Conservation (phyloP, 1,284 basidiomycete genomes). For the Heterobasidion parviporum region DNA sequence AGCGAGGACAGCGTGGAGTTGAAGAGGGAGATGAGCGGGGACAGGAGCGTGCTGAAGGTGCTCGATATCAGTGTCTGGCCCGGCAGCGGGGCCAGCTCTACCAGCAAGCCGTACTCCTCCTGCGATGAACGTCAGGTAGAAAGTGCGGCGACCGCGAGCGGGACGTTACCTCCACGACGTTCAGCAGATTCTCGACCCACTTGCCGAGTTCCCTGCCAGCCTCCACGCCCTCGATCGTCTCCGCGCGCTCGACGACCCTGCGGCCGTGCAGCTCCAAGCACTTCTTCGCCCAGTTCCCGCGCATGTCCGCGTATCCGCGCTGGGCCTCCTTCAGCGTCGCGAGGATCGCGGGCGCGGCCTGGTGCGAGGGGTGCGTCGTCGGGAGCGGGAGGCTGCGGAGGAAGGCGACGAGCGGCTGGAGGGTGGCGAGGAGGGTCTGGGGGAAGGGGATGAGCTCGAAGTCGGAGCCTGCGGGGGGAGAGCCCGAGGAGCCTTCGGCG, state of each 20-base stretch:
- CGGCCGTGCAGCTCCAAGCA: constrained; percentile 65
- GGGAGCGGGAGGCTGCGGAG: constrained; percentile 66
- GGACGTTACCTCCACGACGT: constrained; percentile 49
- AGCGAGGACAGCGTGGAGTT: constrained; percentile 53
- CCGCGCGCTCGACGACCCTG: constrained; percentile 56
- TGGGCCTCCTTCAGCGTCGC: constrained; percentile 65
- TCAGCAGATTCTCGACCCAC: constrained; percentile 56
- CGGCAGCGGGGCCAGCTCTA: constrained; percentile 53
- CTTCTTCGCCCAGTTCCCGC: constrained; percentile 64
- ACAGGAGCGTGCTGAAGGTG: constrained; percentile 53
- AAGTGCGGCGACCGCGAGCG: background rate
- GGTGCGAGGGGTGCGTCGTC: constrained; percentile 71
- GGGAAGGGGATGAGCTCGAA: constrained; percentile 50
- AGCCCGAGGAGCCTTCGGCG: constrained; percentile 70
- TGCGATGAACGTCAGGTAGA: constrained; percentile 15
- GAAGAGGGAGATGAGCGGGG: constrained; percentile 57
- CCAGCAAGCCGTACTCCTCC: constrained; percentile 57
- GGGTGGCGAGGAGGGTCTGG: constrained; percentile 37
- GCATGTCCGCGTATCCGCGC: constrained; percentile 76
- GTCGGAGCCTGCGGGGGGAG: constrained; percentile 51
- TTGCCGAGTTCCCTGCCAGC: constrained; percentile 60
- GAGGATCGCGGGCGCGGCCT: constrained; percentile 56
- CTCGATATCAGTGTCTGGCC: constrained; percentile 36
- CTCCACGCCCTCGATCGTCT: constrained; percentile 51
- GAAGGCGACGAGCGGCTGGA: constrained; percentile 57